phyloP scores from a whole-genome alignment of 805 yeast genomes.

The Monosporozyma unispora region DNA sequence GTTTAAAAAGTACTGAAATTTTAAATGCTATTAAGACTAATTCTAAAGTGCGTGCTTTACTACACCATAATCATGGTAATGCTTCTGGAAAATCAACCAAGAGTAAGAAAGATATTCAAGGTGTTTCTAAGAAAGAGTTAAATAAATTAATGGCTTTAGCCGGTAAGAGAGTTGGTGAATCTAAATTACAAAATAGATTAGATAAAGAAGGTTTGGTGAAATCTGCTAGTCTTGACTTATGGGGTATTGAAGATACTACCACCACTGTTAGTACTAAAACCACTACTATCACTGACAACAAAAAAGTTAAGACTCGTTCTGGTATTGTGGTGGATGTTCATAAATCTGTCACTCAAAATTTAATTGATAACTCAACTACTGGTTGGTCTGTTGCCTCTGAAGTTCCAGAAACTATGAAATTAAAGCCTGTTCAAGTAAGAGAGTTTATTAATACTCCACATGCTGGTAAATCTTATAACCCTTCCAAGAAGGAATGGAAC shows the following conservation, averaged over 20 bases:
- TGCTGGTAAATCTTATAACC: constrained; percentile 87
- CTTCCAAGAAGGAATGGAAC: constrained; percentile 78
- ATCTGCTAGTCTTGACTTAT: constrained; percentile 51
- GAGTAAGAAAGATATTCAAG: constrained; percentile 39
- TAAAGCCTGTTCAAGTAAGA: constrained; percentile 45
- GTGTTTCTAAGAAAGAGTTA: constrained; percentile 56
- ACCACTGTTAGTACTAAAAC: not conserved
- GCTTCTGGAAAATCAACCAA: constrained; percentile 9
- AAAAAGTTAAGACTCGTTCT: constrained; percentile 12
- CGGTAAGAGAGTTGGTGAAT: constrained; percentile 56
- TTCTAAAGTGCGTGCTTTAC: constrained; percentile 68
- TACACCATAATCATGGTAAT: constrained; percentile 29
- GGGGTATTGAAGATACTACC: constrained; percentile 40
- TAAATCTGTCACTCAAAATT: constrained; percentile 32
- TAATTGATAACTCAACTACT: constrained; percentile 33
- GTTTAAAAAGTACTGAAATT: constrained; percentile 58
- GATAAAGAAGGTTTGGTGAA: constrained; percentile 52
- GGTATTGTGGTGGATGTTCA: constrained; percentile 21
- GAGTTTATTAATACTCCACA: constrained; percentile 50
- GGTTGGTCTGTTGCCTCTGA: constrained; percentile 45
- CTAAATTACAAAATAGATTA: constrained; percentile 41
- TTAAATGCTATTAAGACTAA: constrained; percentile 44
- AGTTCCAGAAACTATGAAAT: constrained; percentile 46
- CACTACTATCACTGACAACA: constrained; percentile 4
- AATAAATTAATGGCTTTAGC: constrained; percentile 63